These are phyloP conservation scores for Malassezia brasiliensis DNA, from an alignment of 1,284 basidiomycete species.

Conservation along the genomic window DNA sequence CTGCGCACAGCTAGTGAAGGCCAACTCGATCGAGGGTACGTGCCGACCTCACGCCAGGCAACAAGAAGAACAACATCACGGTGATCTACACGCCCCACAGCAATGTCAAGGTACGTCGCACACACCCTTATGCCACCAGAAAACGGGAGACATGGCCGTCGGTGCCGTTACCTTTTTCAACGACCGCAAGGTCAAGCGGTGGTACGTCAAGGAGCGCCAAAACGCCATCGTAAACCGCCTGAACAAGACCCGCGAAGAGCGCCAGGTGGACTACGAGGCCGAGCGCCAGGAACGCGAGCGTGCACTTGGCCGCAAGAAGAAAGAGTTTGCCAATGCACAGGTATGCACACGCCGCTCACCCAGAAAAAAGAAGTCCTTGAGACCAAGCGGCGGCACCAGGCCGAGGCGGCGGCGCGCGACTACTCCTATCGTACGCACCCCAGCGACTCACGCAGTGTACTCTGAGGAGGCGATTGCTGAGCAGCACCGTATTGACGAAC, in stretches of 20 bases:
- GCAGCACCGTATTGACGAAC: conserved; percentile 25
- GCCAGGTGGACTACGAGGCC: conserved; percentile 73
- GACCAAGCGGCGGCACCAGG: conserved; percentile 50
- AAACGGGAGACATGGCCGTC: conserved; percentile 55
- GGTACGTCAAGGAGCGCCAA: conserved; percentile 69
- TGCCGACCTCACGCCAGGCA: conserved; percentile 55
- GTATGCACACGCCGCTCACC: conserved; percentile 4
- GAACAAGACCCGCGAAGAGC: conserved; percentile 74
- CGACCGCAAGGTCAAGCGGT: conserved; percentile 61
- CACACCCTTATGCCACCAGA: conserved; percentile 7
- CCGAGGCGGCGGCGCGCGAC: conserved; percentile 49
- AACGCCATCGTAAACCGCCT: conserved; percentile 84
- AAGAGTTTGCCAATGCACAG: conserved; percentile 29
- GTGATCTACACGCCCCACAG: conserved; percentile 77
- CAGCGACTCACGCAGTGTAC: conserved; percentile 23
- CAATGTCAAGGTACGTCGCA: conserved; percentile 29
- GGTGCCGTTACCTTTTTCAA: conserved; percentile 89
- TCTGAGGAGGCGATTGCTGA: conserved; percentile 37
- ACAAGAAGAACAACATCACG: conserved; percentile 87
- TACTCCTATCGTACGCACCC: conserved; percentile 49
- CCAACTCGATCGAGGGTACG: conserved; percentile 81
- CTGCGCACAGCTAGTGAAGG: conserved; percentile 89
- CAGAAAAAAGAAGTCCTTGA: conserved; percentile 27
- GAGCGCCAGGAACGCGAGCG: conserved; percentile 60
- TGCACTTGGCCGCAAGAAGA: conserved; percentile 28